Base-by-base conservation (phyloP, 108 stramenopile species). In the Seminavis robusta region DNA sequence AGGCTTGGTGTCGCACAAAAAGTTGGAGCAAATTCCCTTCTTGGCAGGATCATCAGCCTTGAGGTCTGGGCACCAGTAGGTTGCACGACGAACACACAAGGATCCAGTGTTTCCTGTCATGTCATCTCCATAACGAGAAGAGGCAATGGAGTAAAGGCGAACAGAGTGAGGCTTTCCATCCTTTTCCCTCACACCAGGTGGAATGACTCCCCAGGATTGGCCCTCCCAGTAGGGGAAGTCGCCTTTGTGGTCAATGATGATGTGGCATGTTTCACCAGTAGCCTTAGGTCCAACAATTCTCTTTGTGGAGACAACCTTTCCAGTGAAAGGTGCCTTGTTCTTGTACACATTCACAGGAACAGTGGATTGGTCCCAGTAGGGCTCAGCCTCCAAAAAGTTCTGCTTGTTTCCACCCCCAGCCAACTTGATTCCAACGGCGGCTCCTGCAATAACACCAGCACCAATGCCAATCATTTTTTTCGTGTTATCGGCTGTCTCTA, bases 1-100 rank as follows among this genome's bases (percentile, higher is more conserved):
- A 27, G 97, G 88, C 21, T 75, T 40, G 61, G 95, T 80, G 55
- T 98, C 97, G 62, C 97, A 98, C 33, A 98, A 76, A 82, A 87
- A 98, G 90, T 98, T 98, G 80, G 94, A 95, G 88, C 96, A 98
- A 60, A 98, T 76, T 17, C 97, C 97, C 83, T 98, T 98, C 89
- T 98, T 98, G 40, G 95, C 90, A 17, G 97, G 95, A 61, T 98
- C 97, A 2, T 98, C 97, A 45, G 90, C 90, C 61, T 94, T 81
- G 62, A 95, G 69, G 52, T 94, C 95, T 8, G 94, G 95, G 69
- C 87, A 86, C 86, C 88, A 84, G 79, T 94, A 95, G 41, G 91
- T 94, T 38, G 97, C 97, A 62, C 97, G 91, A 65, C 97, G 92
- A 29, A 98, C 97, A 62, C 97, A 98, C 49, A 98, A 86, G 28